A percentile compares a stretch with the other conserved stretches of the same genome.
Conservation (phyloP, 2,329 filamentous ascomycete species). For the Aspergillus chevalieri region DNA sequence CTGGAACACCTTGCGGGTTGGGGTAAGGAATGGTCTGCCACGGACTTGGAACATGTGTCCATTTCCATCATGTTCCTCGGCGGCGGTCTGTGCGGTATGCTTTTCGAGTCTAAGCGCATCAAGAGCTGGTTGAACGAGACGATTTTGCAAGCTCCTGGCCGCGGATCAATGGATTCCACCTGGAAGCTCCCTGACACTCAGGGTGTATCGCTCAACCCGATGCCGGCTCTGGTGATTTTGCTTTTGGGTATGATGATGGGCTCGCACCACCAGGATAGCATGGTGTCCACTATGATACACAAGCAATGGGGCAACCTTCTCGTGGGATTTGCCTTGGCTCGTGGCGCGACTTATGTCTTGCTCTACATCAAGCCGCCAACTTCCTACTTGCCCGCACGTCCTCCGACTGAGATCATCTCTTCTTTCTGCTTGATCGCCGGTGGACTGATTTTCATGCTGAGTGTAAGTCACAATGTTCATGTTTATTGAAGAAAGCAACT, state of each 20-base stretch:
- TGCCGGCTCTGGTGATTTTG: conserved; percentile 80
- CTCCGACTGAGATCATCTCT: conserved; percentile 81
- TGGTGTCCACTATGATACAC: conserved; percentile 87
- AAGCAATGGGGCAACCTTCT: conserved; percentile 88
- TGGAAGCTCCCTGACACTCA: conserved; percentile 62
- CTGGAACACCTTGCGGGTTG: conserved; percentile 76
- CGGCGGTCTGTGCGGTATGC: conserved; percentile 79
- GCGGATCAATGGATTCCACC: conserved; percentile 41
- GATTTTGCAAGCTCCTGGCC: conserved; percentile 37
- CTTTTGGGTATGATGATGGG: conserved; percentile 92
- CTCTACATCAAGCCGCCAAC: conserved; percentile 74
- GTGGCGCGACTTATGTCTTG: conserved; percentile 71
- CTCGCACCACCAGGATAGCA: conserved; percentile 75
- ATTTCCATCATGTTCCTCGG: conserved; percentile 93
- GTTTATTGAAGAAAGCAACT: conserved; percentile 4
- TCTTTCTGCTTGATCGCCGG: conserved; percentile 83
- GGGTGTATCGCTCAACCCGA: conserved; percentile 73
- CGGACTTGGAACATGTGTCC: conserved; percentile 84
- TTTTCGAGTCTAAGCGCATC: conserved; percentile 68
- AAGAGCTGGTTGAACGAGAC: conserved; percentile 51
- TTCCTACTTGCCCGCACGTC: conserved; percentile 73
- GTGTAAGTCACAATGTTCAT: conserved; percentile 49
- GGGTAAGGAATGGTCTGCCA: conserved; percentile 65
- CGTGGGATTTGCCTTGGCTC: conserved; percentile 70
- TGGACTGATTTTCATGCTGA: conserved; percentile 87